A percentile compares a stretch with the other conserved stretches of the same genome.
phyloP scores from a whole-genome alignment of 805 yeast genomes.

The Candida michaelii region DNA sequence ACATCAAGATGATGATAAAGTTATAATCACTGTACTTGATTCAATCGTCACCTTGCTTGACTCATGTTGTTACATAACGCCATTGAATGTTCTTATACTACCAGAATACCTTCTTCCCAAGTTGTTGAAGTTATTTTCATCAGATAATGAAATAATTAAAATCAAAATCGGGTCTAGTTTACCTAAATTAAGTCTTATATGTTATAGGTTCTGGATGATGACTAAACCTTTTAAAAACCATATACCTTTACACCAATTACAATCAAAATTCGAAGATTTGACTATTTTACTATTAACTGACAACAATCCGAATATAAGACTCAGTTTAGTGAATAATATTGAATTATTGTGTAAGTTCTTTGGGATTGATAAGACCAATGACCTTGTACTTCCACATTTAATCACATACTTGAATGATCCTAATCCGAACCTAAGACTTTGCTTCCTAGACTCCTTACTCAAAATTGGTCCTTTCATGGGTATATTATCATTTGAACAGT shows the following conservation, averaged over 20 bases:
- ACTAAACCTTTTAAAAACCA: constrained; percentile 45
- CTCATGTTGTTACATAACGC: constrained; percentile 63
- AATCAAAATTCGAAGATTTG: constrained; percentile 61
- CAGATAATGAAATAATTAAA: constrained; percentile 42
- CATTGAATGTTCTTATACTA: constrained; percentile 73
- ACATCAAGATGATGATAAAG: constrained; percentile 30
- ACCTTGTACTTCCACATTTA: constrained; percentile 82
- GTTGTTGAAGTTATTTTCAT: constrained; percentile 25
- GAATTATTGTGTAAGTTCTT: constrained; percentile 76
- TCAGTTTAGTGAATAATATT: constrained; percentile 69
- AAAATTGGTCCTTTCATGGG: constrained; percentile 82
- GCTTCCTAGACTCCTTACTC: constrained; percentile 69
- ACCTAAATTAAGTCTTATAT: constrained; percentile 67
- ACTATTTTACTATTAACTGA: constrained; percentile 71
- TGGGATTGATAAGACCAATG: constrained; percentile 86
- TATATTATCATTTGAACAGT: constrained; percentile 77
- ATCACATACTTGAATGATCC: constrained; percentile 89
- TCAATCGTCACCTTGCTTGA: constrained; percentile 65
- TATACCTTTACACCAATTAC: constrained; percentile 43
- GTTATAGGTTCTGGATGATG: constrained; percentile 65
- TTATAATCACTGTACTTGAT: constrained; percentile 64
- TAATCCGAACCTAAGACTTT: constrained; percentile 62
- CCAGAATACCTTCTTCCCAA: constrained; percentile 82
- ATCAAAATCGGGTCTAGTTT: constrained; percentile 70
- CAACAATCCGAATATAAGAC: constrained; percentile 59